Evolutionary conservation across 768 basidiomycete genomes (phyloP), one percentile per base, ranked within the genome.

Genomic region (Boletellus emodensis): DNA sequence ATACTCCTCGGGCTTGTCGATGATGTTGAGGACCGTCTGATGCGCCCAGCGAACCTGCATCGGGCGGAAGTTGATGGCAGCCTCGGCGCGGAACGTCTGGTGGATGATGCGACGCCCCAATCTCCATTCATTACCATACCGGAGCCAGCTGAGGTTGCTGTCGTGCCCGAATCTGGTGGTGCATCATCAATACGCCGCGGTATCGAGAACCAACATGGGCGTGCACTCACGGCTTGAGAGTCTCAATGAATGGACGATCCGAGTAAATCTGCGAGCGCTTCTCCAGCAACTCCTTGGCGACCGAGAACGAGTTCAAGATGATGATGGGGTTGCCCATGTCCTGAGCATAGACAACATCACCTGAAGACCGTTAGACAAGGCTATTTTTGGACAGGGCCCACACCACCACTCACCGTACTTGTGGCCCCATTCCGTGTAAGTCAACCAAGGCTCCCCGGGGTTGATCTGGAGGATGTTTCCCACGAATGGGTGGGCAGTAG

Each of bases 81-180:
- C 48, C 1, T 52, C 18, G 6, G 55, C 46, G 32, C 33, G 49
- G 38, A 57, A 60, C 2, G 59, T 60, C 20, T 61, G 53, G 32
- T 57, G 50, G 12, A 60, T 54, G 40, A 60, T 60, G 33, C 58
- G 47, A 15, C 59, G 52, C 14, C 59, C 59, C 34, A 57, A 38
- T 39, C 53, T 47, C 55, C 52, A 57, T 20, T 45, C 46, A 8
- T 52, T 36, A 14, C 46, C 51, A 35, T 52, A 48, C 13, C 13
- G n/a, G 30, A 30, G 18, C 13, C 48, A 48, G 17, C 8, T 15
- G 26, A 58, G 48, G 6, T 53, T 32, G 10, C 11, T 24, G 9
- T 26, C 49, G 1, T 51, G 46, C 0, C 57, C 55, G 34, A 26
- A 56, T 18, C 57, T 58, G 24, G 17, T 1, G 13, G n/a, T 12